phyloP scores from a whole-genome alignment of 345 rosid genomes.

The Lepidium aucheri region DNA sequence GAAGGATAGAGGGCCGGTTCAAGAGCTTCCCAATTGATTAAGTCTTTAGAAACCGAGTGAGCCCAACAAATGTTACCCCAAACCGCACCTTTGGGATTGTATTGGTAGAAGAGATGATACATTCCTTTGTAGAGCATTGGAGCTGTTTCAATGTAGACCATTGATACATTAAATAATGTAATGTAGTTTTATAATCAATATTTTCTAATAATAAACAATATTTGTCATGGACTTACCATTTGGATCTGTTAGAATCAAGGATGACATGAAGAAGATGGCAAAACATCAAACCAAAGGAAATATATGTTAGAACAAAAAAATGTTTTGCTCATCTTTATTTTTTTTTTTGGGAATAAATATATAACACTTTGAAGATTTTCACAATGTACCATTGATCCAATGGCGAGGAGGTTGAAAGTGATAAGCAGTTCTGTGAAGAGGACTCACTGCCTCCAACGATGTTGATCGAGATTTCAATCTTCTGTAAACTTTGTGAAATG shows the following conservation, averaged over 20 bases:
- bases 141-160: slow-evolving; percentile 26
- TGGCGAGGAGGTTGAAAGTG: slow-evolving; percentile 80
- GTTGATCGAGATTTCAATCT: slow-evolving; percentile 31
- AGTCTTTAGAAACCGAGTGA: slow-evolving; percentile 77
- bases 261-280: background rate
- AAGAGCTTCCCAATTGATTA: slow-evolving; percentile 66
- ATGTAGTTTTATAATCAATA: background rate
- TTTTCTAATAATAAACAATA: background rate
- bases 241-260: slow-evolving; percentile 20
- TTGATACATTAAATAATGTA: background rate
- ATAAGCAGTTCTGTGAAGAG: slow-evolving; percentile 48
- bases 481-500: slow-evolving; percentile 40
- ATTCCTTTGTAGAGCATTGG: slow-evolving; percentile 75
- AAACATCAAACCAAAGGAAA: background rate
- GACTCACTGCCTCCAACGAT: background rate
- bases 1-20: slow-evolving; percentile 60
- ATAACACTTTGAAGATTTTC: background rate
- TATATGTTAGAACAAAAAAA: background rate
- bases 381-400: slow-evolving; percentile 73
- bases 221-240: slow-evolving; percentile 19
- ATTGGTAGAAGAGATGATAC: slow-evolving; percentile 85
- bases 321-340: background rate
- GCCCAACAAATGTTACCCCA: slow-evolving; percentile 98
- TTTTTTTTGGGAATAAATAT: background rate
- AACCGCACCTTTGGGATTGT: slow-evolving; percentile 79